Percentiles rank a stretch among this genome's conserved stretches.
Evolutionary conservation across 73 alveolate genomes (phyloP).

Genomic region (Tetrahymena malaccensis): DNA sequence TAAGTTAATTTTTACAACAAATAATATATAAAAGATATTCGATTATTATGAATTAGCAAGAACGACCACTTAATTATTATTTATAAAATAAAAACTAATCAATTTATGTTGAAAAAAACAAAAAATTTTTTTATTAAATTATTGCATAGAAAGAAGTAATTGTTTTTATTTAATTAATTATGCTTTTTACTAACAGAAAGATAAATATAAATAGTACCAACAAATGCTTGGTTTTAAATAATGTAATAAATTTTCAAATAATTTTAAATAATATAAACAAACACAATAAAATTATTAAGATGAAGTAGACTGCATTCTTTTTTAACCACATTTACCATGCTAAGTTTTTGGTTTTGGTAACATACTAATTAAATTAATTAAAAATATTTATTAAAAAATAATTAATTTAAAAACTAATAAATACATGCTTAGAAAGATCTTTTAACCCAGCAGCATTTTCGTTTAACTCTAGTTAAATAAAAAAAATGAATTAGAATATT

Average conservation of each 20-base stretch:
- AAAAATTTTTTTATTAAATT: no score
- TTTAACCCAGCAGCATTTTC: neutral
- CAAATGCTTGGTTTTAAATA: no score
- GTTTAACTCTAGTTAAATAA: neutral
- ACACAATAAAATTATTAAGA: neutral
- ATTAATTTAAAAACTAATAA: neutral
- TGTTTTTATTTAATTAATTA: no score
- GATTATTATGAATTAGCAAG: no score
- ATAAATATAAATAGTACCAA: neutral
- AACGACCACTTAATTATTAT: no score
- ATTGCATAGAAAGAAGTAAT: no score
- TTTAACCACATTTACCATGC: neutral
- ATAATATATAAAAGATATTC: no score
- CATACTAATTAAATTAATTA: neutral
- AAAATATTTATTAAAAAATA: neutral
- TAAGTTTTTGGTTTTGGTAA: neutral
- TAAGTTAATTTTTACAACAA: no score
- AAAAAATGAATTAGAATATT: neutral
- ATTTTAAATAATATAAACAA: neutral
- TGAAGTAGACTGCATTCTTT: neutral
- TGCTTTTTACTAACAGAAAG: no score
- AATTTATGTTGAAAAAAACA: no score
- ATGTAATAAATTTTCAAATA: neutral
- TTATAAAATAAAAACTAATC: no score
- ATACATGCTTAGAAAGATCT: neutral